Evolutionary conservation across 495 filamentous ascomycete species (phyloP), one percentile per base, ranked within the genome.

Genomic region (Lasiosphaeria hispida): DNA sequence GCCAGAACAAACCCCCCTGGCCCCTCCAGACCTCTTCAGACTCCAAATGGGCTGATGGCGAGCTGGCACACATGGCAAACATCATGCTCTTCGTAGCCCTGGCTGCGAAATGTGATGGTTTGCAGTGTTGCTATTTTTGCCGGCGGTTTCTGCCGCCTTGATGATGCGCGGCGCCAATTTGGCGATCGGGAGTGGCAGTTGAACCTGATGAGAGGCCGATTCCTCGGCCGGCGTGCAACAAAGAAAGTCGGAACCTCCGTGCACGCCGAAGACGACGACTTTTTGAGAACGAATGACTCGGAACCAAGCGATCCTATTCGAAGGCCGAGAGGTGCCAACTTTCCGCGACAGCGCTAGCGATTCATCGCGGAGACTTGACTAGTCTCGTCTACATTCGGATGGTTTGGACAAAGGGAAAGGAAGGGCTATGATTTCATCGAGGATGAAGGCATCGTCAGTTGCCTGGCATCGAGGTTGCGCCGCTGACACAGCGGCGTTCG

Each of bases 1-100:
- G 45, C 45, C 36, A 23, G 36, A 51, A 55, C 45, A 52, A 50
- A 55, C 56, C 41, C 44, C 36, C 15, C 45, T 30, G 19, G 49
- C 30, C 57, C 62, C 47, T 37, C 56, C 11, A 53, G 19, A 34
- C 23, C 23, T 48, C 35, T 30, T 23, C 18, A 41, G 30, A 17
- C 35, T 38, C 15, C n/a, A 45, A 45, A 57, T 57, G 35, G 23
- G 36, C n/a, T 15, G 53, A 39, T 55, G 38, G 37, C 17, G 36
- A 30, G 37, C 37, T 23, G 34, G 14, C 6, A 19, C 52, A 38
- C 17, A 36, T 23, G 23, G 23, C 41, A 55, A 55, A 55, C 53
- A 55, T 55, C 6, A 48, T 55, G 53, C 53, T 39, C 40, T 1
- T 45, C 43, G 18, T 17, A 19, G 43, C 53, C 53, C 23, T 30